Evolutionary conservation across 2,329 filamentous ascomycete species (phyloP).

Genomic region (Colletotrichum camelliae): DNA sequence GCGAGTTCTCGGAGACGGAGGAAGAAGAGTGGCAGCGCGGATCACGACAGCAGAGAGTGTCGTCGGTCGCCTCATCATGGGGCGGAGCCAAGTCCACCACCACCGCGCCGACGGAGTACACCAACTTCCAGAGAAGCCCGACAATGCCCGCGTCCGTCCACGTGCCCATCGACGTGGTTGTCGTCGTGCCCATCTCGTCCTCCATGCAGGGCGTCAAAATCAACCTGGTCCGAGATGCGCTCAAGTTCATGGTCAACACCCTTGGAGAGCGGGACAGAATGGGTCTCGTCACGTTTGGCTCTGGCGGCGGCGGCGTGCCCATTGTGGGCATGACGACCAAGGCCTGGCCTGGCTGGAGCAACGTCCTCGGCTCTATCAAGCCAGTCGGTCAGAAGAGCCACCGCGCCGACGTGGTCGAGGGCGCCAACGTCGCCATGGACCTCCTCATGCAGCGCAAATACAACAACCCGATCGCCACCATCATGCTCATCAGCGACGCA

Average conservation of each 20-base stretch:
- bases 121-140: constrained; percentile 66
- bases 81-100: constrained; percentile 82
- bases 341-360: constrained; percentile 89
- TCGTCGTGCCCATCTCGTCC: constrained; percentile 95
- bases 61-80: constrained; percentile 83
- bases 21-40: constrained; percentile 84
- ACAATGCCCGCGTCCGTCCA: constrained; percentile 65
- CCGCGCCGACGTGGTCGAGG: constrained; percentile 94
- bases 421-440: constrained; percentile 98
- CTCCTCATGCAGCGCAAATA: constrained; percentile 97
- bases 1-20: constrained; percentile 80
- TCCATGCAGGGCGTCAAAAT: constrained; percentile 99
- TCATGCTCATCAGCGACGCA: constrained; percentile 96
- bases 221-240: constrained; percentile 86
- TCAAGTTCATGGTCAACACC: constrained; percentile 89
- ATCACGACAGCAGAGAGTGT: constrained; percentile 69
- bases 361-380: constrained; percentile 84
- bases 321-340: constrained; percentile 99
- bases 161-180: constrained; percentile 92
- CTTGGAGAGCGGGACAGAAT: constrained; percentile 94
- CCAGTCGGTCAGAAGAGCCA: constrained; percentile 97
- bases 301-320: constrained; percentile 89
- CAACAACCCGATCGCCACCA: constrained; percentile 92
- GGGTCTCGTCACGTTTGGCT: constrained; percentile 97
- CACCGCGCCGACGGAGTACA: constrained; percentile 93